Base-by-base conservation (phyloP, 805 yeast species). In the Priceomyces haplophilus region DNA sequence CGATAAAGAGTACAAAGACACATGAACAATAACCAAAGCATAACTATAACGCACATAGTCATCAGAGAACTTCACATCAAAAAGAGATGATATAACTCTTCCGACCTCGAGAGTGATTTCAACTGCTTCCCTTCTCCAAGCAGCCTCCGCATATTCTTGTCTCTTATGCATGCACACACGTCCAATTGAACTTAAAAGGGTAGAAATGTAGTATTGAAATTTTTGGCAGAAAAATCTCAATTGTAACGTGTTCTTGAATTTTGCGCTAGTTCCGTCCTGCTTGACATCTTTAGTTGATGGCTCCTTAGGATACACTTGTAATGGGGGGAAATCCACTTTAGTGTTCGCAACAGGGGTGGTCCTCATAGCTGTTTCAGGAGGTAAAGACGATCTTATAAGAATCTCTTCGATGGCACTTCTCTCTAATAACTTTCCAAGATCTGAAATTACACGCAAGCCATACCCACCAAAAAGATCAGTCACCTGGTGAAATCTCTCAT, bases 231-330 rank as follows among this genome's bases (percentile, higher is more conserved):
- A 68, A 46, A 69, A 70, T 41, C 88, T 70, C 8, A 81, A 56
- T 47, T 82, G 80, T 2, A 78, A 61, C 0, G 83, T 64, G 52
- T 85, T 85, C 48, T 84, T 84, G 61, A 69, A 79, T 50, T 80
- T 81, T 0, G 85, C 77, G 32, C 79, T 70, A 0, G 78, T 75
- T 32, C 72, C 73, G 27, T 72, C 73, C 44, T 68, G 60, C 42
- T 65, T 56, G 37, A 58, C 46, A 19, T 56, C 54, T 30, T 67
- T 50, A 3, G 55, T 48, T 2, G 36, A 13, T 0, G 79, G 80
- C 19, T 74, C 72, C 2, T 65, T 66, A 0, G 72, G 60, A 44
- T 68, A 70, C 7, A 79, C 65, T 35, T 73, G 69, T 12, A 72
- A 55, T 2, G 73, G 72, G 2, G 75, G 67, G 13, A 59, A 53